Evolutionary conservation across 1,284 basidiomycete genomes (phyloP).

Genomic region (Leccinum solheimii): DNA sequence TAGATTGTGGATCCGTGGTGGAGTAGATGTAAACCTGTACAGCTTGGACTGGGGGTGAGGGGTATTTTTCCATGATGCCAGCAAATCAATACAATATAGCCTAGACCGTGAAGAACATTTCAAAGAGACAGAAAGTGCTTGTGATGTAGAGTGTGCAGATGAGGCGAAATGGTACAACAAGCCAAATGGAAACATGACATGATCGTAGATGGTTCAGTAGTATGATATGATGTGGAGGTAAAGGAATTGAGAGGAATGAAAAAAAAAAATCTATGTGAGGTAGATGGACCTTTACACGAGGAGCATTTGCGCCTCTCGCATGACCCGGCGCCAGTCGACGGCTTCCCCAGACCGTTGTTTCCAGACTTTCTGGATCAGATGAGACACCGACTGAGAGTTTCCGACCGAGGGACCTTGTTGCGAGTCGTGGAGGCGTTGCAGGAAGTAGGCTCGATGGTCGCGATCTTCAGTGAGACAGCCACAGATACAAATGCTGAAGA

Average conservation of each 20-base stretch:
- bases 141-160: slow-evolving; percentile 18
- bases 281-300: slow-evolving; percentile 51
- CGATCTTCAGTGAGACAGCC: slow-evolving; percentile 63
- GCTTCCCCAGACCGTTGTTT: slow-evolving; percentile 31
- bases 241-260: neutral
- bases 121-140: slow-evolving; percentile 4
- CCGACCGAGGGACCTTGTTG: slow-evolving; percentile 56
- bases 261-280: neutral
- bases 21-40: slow-evolving; percentile 21
- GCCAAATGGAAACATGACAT: slow-evolving; percentile 1
- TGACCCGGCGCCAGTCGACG: slow-evolving; percentile 62
- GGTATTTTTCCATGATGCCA: slow-evolving; percentile 26
- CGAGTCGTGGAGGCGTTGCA: slow-evolving; percentile 44
- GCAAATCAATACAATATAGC: slow-evolving; percentile 19
- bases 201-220: neutral
- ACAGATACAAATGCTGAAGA: slow-evolving; percentile 73
- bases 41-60: slow-evolving; percentile 17
- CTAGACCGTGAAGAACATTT: slow-evolving; percentile 27
- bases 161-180: slow-evolving; percentile 12
- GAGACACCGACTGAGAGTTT: slow-evolving; percentile 58
- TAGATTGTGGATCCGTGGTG: slow-evolving; percentile 1
- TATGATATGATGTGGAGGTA: slow-evolving; percentile 1
- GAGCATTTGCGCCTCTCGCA: slow-evolving; percentile 54
- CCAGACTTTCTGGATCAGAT: slow-evolving; percentile 66
- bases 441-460: slow-evolving; percentile 46